Conservation (phyloP, 202 grass and related monocot genomes). For the Dendrocalamus latiflorus region DNA sequence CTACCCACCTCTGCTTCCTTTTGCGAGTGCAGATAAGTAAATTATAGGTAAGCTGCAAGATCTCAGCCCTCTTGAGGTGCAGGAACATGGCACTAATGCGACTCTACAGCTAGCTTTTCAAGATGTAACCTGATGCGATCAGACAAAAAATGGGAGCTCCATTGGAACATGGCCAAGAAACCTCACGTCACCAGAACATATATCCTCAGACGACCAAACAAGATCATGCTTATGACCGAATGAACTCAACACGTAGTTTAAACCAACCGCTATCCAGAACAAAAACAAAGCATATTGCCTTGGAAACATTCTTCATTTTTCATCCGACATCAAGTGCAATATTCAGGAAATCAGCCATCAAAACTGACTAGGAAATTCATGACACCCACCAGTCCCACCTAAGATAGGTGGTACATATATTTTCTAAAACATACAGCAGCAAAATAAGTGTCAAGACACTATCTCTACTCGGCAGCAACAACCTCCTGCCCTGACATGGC, state of each 20-base stretch:
- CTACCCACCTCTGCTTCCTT: too few relatives aligned
- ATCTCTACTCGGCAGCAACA: constrained; percentile 33
- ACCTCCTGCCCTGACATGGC: constrained; percentile 37
- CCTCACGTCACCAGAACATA: background rate
- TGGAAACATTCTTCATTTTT: background rate
- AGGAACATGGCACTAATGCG: background rate
- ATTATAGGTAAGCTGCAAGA: background rate
- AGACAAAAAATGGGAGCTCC: background rate
- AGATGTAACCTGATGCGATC: background rate
- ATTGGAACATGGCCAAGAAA: background rate
- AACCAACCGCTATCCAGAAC: background rate
- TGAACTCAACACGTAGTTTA: background rate
- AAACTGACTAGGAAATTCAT: constrained; percentile 17
- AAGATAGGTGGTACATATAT: constrained; percentile 7
- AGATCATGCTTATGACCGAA: background rate
- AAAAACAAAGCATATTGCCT: background rate
- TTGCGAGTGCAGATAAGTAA: too few relatives aligned
- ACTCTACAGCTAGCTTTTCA: background rate
- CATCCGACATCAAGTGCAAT: background rate
- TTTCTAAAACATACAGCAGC: background rate
- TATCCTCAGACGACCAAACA: background rate
- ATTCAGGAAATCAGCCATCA: constrained; percentile 8
- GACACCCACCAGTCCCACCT: background rate
- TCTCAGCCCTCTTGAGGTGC: background rate
- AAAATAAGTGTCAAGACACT: background rate